phyloP scores from a whole-genome alignment of 169 alveolate genomes.

The Cryptosporidium baileyi region DNA sequence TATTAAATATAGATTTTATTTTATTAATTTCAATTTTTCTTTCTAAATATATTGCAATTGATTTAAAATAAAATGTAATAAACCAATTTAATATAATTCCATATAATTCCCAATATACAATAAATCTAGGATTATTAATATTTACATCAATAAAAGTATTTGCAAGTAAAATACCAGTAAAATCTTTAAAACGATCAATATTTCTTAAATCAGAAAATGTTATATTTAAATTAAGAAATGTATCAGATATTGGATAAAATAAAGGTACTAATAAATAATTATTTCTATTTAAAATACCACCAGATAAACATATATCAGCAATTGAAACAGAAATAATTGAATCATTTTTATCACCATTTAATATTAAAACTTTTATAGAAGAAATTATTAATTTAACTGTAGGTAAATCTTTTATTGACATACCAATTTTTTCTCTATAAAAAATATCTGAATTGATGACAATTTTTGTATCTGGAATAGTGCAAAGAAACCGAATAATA shows the following conservation, averaged over 20 bases:
- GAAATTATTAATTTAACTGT: not conserved
- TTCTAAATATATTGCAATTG: constrained; percentile 12
- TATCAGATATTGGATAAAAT: constrained; percentile 40
- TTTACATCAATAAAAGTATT: constrained; percentile 15
- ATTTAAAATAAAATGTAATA: constrained; percentile 41
- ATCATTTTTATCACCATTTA: not conserved
- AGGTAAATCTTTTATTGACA: constrained; percentile 34
- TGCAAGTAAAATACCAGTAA: constrained; percentile 1
- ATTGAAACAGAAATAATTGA: constrained; percentile 27
- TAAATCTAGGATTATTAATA: constrained; percentile 28
- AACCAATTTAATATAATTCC: constrained; percentile 50
- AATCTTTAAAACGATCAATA: constrained; percentile 28
- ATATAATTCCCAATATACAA: constrained; percentile 58
- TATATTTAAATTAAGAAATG: constrained; percentile 2
- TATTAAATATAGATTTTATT: not conserved
- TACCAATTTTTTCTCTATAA: constrained; percentile 32
- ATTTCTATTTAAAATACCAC: constrained; percentile 24
- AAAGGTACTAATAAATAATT: constrained; percentile 24
- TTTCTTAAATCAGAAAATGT: constrained; percentile 6
- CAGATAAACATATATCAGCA: constrained; percentile 39
- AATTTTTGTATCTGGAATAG: constrained; percentile 4
- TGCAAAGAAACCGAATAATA: constrained; percentile 20
- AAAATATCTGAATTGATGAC: not conserved
- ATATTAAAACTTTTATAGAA: not conserved
- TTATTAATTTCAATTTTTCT: constrained; percentile 27